phyloP scores from a whole-genome alignment of 2,329 filamentous ascomycete genomes.

The Talaromyces sp. region DNA sequence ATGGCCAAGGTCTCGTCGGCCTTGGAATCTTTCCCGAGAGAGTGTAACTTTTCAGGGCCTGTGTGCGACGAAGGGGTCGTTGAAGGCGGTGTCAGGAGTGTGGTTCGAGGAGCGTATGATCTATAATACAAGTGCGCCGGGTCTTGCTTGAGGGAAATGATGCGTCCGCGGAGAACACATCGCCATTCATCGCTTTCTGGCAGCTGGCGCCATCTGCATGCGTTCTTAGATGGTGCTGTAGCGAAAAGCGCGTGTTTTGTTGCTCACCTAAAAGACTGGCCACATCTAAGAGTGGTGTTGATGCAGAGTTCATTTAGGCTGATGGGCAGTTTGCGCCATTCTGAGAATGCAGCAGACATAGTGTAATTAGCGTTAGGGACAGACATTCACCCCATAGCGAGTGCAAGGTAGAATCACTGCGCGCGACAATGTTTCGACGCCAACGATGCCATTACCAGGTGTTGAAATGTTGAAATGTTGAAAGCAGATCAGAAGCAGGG shows the following conservation, averaged over 20 bases:
- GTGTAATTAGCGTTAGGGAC: not conserved
- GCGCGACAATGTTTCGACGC: not conserved
- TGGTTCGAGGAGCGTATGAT: conserved; percentile 50
- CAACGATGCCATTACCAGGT: not conserved
- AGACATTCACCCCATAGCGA: conserved; percentile 8
- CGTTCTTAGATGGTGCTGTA: not conserved
- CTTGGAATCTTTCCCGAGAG: conserved; percentile 19
- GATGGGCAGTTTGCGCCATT: conserved; percentile 84
- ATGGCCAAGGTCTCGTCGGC: conserved; percentile 67
- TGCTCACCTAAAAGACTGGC: conserved; percentile 74
- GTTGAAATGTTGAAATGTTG: not conserved
- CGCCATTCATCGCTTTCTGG: conserved; percentile 76
- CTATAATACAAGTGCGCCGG: conserved; percentile 71
- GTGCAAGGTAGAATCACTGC: not conserved
- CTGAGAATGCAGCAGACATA: conserved; percentile 50
- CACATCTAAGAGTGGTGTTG: conserved; percentile 87
- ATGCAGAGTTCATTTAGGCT: conserved; percentile 82
- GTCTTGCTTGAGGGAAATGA: conserved; percentile 82
- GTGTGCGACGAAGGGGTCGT: conserved; percentile 32
- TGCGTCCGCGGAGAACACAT: conserved; percentile 77
- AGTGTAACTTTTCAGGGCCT: conserved; percentile 21
- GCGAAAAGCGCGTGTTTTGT: not conserved
- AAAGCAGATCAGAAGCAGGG: not conserved
- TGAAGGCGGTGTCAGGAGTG: conserved; percentile 23
- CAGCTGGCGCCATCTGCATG: conserved; percentile 69